These are phyloP conservation scores for Xerocomellus amylosporus DNA, from an alignment of 768 basidiomycete species.

Conservation along the genomic window DNA sequence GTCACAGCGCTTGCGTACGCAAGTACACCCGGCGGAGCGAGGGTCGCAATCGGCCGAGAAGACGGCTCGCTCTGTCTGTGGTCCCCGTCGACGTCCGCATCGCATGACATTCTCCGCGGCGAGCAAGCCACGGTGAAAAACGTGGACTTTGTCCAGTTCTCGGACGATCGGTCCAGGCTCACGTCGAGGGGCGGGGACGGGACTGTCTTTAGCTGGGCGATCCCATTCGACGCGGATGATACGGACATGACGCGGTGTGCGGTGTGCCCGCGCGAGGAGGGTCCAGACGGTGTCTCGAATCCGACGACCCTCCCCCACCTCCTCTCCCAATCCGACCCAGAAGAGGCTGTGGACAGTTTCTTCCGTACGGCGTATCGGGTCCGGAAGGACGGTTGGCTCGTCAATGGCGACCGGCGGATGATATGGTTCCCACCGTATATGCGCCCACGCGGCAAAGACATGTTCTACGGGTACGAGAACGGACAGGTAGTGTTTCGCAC, in stretches of 20 bases:
- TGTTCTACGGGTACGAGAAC: conserved; percentile 7
- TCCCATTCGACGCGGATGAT: not conserved
- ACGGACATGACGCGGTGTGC: not conserved
- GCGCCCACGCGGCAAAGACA: conserved; percentile 3
- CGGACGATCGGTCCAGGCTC: conserved; percentile 3
- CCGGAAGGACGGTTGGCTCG: conserved; percentile 22
- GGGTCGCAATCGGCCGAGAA: conserved; percentile 16
- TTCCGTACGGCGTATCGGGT: conserved; percentile 12
- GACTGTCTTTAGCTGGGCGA: conserved; percentile 4
- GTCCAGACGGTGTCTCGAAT: not conserved
- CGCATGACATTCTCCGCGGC: conserved; percentile 3
- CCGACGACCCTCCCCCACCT: not conserved
- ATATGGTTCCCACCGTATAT: conserved; percentile 9
- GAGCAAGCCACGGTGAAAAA: conserved; percentile 8
- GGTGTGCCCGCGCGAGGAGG: not conserved
- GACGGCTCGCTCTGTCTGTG: conserved; percentile 21
- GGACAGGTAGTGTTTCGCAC: conserved; percentile 1
- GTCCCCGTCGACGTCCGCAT: conserved; percentile 13
- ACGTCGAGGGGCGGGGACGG: conserved; percentile 14
- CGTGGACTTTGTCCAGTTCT: conserved; percentile 10
- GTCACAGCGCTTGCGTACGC: conserved; percentile 21
- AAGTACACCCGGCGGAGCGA: not conserved
- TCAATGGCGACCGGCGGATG: conserved; percentile 14
- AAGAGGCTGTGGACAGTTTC: conserved; percentile 2
- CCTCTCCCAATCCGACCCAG: conserved; percentile 7